These are phyloP conservation scores for Phytophthora niederhauseri DNA, from an alignment of 352 stramenopile genomes.

Conservation along the genomic window DNA sequence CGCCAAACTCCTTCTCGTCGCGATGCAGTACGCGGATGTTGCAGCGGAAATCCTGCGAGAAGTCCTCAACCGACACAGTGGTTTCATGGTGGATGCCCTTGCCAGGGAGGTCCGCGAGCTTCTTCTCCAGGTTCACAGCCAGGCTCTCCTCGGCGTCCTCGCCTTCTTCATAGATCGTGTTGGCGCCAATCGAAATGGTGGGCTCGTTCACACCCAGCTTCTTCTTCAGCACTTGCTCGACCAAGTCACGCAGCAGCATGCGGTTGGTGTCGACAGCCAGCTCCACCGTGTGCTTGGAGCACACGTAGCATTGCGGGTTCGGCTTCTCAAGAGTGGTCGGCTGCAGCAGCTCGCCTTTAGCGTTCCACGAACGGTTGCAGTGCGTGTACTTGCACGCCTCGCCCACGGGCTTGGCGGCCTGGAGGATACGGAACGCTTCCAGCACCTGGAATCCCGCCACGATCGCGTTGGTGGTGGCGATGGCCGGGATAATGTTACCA, in stretches of 20 bases:
- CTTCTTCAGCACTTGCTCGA: conserved; percentile 88
- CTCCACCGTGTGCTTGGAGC: conserved; percentile 92
- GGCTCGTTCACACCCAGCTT: conserved; percentile 91
- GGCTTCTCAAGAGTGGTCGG: conserved; percentile 89
- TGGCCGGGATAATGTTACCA: conserved; percentile 99
- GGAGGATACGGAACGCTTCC: conserved; percentile 85
- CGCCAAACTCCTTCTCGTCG: conserved; percentile 64
- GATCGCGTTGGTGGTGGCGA: conserved; percentile 99
- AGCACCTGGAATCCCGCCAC: conserved; percentile 95
- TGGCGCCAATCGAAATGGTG: conserved; percentile 85
- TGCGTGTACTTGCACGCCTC: conserved; percentile 94
- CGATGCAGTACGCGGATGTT: conserved; percentile 82
- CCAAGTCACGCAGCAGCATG: conserved; percentile 80
- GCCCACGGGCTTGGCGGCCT: conserved; percentile 62
- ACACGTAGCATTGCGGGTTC: conserved; percentile 97
- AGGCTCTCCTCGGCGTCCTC: conserved; percentile 90
- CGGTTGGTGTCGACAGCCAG: conserved; percentile 90
- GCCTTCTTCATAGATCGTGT: conserved; percentile 96
- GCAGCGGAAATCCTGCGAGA: conserved; percentile 94
- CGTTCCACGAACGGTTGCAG: conserved; percentile 93
- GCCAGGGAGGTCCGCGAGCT: conserved; percentile 85
- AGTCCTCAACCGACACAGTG: conserved; percentile 95
- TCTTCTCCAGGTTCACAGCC: conserved; percentile 90
- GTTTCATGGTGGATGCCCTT: conserved; percentile 94
- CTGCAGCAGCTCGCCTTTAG: conserved; percentile 93